Conservation (phyloP, 164 flowering plant genomes). For the Cinnamomum chago region DNA sequence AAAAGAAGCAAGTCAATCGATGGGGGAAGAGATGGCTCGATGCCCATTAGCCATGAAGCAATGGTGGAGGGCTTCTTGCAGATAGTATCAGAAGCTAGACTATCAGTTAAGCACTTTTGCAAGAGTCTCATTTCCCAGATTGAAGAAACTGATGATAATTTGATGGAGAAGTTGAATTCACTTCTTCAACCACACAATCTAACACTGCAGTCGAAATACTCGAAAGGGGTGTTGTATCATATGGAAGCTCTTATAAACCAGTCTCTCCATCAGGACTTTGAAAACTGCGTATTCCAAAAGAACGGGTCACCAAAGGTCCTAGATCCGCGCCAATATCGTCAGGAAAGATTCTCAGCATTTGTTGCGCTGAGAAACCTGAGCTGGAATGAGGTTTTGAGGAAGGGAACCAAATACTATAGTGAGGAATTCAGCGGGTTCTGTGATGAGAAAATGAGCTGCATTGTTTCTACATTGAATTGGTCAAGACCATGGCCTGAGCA, state of each 20-base stretch:
- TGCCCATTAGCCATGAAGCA: conserved; percentile 73
- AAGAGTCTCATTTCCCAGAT: conserved; percentile 54
- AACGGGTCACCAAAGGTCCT: conserved; percentile 64
- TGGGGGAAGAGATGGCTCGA: conserved; percentile 31
- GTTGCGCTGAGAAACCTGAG: conserved; percentile 71
- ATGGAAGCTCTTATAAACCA: conserved; percentile 85
- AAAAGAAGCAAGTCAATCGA: conserved; percentile 40
- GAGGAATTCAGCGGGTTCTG: conserved; percentile 93
- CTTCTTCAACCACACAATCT: conserved; percentile 70
- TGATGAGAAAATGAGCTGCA: conserved; percentile 88
- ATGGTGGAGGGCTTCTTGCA: conserved; percentile 92
- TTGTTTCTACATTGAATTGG: conserved; percentile 66
- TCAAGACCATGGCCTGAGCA: conserved; percentile 88
- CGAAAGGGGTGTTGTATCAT: conserved; percentile 67
- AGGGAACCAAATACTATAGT: conserved; percentile 88
- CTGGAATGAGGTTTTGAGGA: conserved; percentile 88
- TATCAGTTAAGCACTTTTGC: conserved; percentile 81
- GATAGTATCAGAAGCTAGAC: conserved; percentile 80
- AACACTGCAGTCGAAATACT: conserved; percentile 52
- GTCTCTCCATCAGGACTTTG: conserved; percentile 78
- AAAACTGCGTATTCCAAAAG: conserved; percentile 71
- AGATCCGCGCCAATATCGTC: conserved; percentile 70
- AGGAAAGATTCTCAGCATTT: conserved; percentile 60
- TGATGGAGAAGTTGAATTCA: conserved; percentile 51
- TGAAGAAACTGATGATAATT: conserved; percentile 47